Conservation (phyloP, 257 asterid species). For the Echium plantagineum region DNA sequence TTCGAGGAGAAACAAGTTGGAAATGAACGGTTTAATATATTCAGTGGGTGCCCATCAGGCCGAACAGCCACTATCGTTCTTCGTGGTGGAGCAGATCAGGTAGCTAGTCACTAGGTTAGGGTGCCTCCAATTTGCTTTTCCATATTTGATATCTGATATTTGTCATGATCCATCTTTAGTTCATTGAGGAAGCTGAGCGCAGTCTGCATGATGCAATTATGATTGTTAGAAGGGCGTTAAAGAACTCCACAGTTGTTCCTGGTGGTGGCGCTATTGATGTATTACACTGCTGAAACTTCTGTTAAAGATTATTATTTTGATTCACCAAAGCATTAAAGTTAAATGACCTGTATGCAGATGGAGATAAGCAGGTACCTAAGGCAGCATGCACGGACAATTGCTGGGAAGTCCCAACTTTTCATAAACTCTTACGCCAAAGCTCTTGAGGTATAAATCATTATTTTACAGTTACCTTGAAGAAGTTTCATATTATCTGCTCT, state of each 20-base stretch:
- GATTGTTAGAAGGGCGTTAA: slow-evolving; percentile 81
- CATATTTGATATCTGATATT: slow-evolving; percentile 14
- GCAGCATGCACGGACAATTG: slow-evolving; percentile 79
- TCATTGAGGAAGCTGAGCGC: slow-evolving; percentile 66
- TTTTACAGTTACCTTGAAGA: not conserved
- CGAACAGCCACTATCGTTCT: slow-evolving; percentile 86
- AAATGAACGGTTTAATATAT: slow-evolving; percentile 86
- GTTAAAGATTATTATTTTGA: not conserved
- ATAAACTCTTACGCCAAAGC: slow-evolving; percentile 85
- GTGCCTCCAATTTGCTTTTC: not conserved
- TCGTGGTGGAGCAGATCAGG: slow-evolving; percentile 99
- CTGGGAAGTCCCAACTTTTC: slow-evolving; percentile 79
- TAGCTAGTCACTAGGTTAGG: slow-evolving; percentile 10
- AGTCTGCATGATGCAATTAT: slow-evolving; percentile 70
- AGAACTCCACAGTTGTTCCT: slow-evolving; percentile 80
- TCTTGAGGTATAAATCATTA: slow-evolving; percentile 51
- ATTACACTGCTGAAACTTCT: slow-evolving; percentile 10
- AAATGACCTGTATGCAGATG: slow-evolving; percentile 39
- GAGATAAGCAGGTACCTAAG: slow-evolving; percentile 78
- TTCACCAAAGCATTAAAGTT: not conserved
- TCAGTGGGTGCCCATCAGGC: slow-evolving; percentile 87
- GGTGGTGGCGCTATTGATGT: slow-evolving; percentile 97
- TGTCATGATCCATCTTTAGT: slow-evolving; percentile 22
- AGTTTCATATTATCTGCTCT: not conserved
- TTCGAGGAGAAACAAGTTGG: slow-evolving; percentile 96